Evolutionary conservation across 805 yeast genomes (phyloP), one percentile per base, ranked within the genome.

Genomic region (Candida namnaoensis): DNA sequence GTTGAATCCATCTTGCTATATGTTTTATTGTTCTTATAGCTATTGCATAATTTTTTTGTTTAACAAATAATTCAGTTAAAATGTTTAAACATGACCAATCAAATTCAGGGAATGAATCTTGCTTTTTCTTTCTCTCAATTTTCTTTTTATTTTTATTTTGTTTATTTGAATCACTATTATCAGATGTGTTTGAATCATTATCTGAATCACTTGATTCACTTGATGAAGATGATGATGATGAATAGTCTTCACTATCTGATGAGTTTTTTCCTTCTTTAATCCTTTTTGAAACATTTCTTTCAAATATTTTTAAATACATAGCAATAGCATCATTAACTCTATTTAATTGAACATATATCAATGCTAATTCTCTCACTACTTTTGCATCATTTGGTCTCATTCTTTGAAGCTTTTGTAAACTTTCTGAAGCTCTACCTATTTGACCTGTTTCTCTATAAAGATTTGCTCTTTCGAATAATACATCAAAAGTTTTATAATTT

Each of bases 81-180:
- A 88, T 86, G 52, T 93, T 91, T 38, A 91, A 68, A 45, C 86
- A 90, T 0, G 95, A 82, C 95, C 95, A 93, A 38, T 79, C 88
- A 58, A 91, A 93, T 23, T 60, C 59, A 1, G 87, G 67, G 43
- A 72, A 69, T 35, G 52, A 19, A 19, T 19, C 19, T 19, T 53
- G 36, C 54, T 54, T 35, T 57, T 55, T 27, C 44, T 47, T 35
- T 51, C 52, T 9, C 11, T 27, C 30, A 27, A 11, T 9, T 27
- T 7, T 27, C 30, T 27, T 27, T 27, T 34, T 54, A 53, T 38
- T 52, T 56, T 47, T 50, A 54, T 24, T 34, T 34, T 45, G 32
- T 26, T 27, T 42, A 49, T n/a, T 41, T 35, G 7, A 41, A 37
- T 19, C 4, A 44, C 46, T 6, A 19, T 43, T 52, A 19, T 46